Evolutionary conservation across 345 rosid species (phyloP), one percentile per base, ranked within the genome.

Genomic region (Eucalyptus melliodora): DNA sequence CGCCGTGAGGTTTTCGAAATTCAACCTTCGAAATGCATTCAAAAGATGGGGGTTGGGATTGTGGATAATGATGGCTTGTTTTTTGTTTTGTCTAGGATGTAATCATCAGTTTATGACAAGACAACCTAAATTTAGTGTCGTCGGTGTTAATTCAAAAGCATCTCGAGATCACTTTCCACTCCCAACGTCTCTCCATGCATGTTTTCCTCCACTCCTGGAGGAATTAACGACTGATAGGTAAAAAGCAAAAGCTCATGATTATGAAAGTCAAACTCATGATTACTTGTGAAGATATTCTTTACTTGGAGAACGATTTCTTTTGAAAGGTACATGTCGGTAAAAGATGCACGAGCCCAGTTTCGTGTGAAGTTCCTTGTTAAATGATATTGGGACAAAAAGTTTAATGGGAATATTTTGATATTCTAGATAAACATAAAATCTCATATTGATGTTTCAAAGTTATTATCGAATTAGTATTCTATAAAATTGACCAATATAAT

Each of bases 371-470:
- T 16, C 21, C 77, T 15, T n/a, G 40, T n/a, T 16, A n/a, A 16
- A 15, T n/a, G 21, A 65, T n/a, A 15, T n/a, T 65, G 77, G 11
- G 77, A n/a, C 40, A n/a, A 65, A n/a, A n/a, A n/a, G 77, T 65
- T n/a, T 56, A n/a, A n/a, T 15, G 77, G 5, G 40, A 65, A n/a
- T 30, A 62, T 62, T 62, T 62, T 0, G 1, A 2, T 62, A 30
- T 0, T 5, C 16, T 30, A 62, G 31, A 14, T 62, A 2, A 30
- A 62, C 72, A 0, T n/a, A 16, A n/a, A 65, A 65, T n/a, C 77
- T n/a, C 11, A 8, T 15, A n/a, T n/a, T n/a, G 37, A 65, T 0
- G 0, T 15, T 65, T n/a, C 19, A 30, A 62, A 62, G 69, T 30
- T 62, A 62, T 62, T 6, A 30, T 30, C 2, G 62, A 24, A 56